These are phyloP conservation scores for Aegilops speltoides DNA, from an alignment of 176 grass and related monocot species.

Conservation along the genomic window DNA sequence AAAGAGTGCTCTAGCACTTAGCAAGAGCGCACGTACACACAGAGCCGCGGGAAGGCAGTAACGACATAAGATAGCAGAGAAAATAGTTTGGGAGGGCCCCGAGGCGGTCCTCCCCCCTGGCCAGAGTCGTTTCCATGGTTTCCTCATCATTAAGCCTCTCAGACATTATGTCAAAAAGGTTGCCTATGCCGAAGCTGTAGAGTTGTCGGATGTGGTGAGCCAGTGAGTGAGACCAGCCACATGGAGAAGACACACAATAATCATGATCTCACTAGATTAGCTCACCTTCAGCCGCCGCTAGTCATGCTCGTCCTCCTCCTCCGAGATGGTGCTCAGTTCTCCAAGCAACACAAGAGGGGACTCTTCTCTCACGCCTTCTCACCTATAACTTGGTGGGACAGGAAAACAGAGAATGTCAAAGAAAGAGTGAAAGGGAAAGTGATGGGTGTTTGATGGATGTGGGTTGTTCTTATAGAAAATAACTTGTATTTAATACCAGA, in stretches of 20 bases:
- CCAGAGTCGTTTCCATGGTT: neutral
- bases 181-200: neutral
- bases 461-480: neutral
- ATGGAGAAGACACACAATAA: neutral
- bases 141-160: neutral
- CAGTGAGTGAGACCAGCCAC: neutral
- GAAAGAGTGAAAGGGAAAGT: neutral
- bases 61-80: neutral
- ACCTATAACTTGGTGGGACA: neutral
- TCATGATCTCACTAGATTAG: neutral
- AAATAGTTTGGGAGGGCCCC: neutral
- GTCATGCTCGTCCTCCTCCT: neutral
- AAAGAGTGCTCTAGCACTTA: neutral
- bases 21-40: neutral
- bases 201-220: neutral
- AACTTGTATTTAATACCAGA: neutral
- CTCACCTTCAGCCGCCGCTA: neutral
- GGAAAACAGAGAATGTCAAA: neutral
- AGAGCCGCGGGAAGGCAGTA: neutral
- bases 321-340: neutral
- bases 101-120: neutral
- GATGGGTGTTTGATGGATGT: neutral
- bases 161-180: neutral
- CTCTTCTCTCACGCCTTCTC: neutral
- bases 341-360: neutral